A percentile compares a stretch with the other conserved stretches of the same genome.
phyloP scores from a whole-genome alignment of 2,329 filamentous ascomycete genomes.

The Geosmithia flava region DNA sequence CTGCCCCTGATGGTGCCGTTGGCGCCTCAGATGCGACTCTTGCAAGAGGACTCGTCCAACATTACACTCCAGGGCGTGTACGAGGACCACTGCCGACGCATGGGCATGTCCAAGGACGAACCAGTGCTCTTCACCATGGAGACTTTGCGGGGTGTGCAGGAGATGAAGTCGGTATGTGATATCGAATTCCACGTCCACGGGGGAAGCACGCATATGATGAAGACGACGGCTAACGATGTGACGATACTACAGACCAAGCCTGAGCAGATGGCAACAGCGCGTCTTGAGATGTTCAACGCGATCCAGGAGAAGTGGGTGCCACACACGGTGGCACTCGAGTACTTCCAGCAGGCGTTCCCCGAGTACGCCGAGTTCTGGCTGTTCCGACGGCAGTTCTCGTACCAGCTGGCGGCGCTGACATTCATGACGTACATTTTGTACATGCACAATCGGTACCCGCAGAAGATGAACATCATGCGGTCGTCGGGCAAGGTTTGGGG shows the following conservation, averaged over 20 bases:
- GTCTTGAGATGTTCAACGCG: conserved; percentile 83
- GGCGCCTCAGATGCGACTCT: conserved; percentile 85
- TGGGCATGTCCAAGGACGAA: conserved; percentile 85
- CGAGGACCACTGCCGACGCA: conserved; percentile 87
- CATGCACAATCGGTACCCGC: conserved; percentile 91
- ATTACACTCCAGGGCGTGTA: conserved; percentile 91
- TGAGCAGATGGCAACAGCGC: conserved; percentile 60
- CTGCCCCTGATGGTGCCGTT: conserved; percentile 92
- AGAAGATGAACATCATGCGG: conserved; percentile 86
- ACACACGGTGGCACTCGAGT: conserved; percentile 68
- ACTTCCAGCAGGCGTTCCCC: conserved; percentile 80
- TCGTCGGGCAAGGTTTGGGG: conserved; percentile 91
- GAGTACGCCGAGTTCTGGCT: conserved; percentile 94
- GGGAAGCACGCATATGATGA: too few species aligned
- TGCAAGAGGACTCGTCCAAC: conserved; percentile 91
- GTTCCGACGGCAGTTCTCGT: conserved; percentile 93
- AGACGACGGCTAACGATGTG: neutral
- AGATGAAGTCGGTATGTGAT: conserved; percentile 51
- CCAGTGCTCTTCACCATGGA: conserved; percentile 93
- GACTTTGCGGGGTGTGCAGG: conserved; percentile 67
- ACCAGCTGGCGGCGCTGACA: conserved; percentile 86
- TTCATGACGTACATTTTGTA: conserved; percentile 99
- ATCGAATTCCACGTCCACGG: too few species aligned
- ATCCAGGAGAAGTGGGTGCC: conserved; percentile 93
- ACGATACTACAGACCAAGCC: conserved; percentile 40